These are phyloP conservation scores for Batkoa obscura DNA, from an alignment of 371 early-diverging fungal genomes.

Conservation along the genomic window DNA sequence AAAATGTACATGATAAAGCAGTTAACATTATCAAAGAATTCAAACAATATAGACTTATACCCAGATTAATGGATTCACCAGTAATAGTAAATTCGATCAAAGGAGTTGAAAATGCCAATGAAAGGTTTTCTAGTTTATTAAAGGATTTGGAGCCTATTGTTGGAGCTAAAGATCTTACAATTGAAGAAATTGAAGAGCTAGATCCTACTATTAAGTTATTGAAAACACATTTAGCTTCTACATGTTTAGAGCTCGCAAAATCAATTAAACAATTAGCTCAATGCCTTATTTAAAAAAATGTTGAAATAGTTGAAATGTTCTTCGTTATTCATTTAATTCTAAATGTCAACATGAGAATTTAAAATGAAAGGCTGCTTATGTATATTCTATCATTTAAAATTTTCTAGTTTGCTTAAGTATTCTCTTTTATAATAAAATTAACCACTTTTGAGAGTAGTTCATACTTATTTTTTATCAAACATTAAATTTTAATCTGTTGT, in stretches of 20 bases:
- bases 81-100: neutral
- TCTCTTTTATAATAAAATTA: no score
- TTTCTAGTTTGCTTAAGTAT: no score
- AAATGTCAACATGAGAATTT: no score
- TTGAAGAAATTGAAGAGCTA: neutral
- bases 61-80: neutral
- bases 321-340: neutral
- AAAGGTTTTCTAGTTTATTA: neutral
- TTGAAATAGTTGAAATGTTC: neutral
- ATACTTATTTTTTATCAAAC: no score
- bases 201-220: neutral
- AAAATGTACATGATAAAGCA: neutral
- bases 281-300: neutral
- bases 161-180: neutral
- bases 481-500: no score
- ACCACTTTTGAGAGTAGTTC: no score
- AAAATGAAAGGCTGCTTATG: no score
- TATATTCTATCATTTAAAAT: no score
- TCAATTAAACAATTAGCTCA: neutral
- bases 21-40: neutral
- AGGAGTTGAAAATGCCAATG: neutral
- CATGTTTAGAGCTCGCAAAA: neutral
- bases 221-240: neutral
- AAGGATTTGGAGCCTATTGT: neutral
- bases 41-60: slow-evolving; percentile 1